Evolutionary conservation across 2,329 filamentous ascomycete species (phyloP).

Genomic region (Pseudogymnoascus sp.): DNA sequence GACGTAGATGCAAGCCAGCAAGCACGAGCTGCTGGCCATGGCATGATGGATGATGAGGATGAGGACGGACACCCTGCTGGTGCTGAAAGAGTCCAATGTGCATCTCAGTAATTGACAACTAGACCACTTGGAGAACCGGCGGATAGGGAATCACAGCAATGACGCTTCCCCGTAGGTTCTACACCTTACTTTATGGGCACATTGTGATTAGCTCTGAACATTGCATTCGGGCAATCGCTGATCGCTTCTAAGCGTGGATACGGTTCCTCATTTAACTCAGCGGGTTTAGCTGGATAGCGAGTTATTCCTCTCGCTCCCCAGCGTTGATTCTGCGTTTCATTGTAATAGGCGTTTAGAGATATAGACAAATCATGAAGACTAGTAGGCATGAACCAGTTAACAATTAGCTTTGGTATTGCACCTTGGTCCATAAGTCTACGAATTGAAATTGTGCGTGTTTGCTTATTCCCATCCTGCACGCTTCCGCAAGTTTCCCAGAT

Average conservation of each 20-base stretch:
- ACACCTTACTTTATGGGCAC: neutral
- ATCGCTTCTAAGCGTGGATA: neutral
- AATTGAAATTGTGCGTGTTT: neutral
- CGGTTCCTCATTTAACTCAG: neutral
- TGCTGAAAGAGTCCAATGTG: slow-evolving; percentile 77
- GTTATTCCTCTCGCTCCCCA: neutral
- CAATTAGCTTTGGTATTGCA: neutral
- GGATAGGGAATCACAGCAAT: neutral
- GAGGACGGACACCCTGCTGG: slow-evolving; percentile 64
- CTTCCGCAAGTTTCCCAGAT: slow-evolving; percentile 28
- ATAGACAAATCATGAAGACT: slow-evolving; percentile 5
- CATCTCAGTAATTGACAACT: slow-evolving; percentile 62
- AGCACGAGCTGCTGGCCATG: slow-evolving; percentile 61
- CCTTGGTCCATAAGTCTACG: neutral
- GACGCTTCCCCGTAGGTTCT: neutral
- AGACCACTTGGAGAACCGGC: neutral
- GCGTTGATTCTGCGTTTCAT: slow-evolving; percentile 1
- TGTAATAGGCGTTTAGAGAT: slow-evolving; percentile 7
- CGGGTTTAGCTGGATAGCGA: neutral
- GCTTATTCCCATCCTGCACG: slow-evolving; percentile 22
- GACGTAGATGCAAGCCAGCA: slow-evolving; percentile 67
- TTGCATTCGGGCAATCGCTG: neutral
- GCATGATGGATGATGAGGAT: slow-evolving; percentile 66
- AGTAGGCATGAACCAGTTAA: slow-evolving; percentile 2
- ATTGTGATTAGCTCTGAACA: neutral